Base-by-base conservation (phyloP, 2,329 filamentous ascomycete genomes). In the Rutstroemia sp. region DNA sequence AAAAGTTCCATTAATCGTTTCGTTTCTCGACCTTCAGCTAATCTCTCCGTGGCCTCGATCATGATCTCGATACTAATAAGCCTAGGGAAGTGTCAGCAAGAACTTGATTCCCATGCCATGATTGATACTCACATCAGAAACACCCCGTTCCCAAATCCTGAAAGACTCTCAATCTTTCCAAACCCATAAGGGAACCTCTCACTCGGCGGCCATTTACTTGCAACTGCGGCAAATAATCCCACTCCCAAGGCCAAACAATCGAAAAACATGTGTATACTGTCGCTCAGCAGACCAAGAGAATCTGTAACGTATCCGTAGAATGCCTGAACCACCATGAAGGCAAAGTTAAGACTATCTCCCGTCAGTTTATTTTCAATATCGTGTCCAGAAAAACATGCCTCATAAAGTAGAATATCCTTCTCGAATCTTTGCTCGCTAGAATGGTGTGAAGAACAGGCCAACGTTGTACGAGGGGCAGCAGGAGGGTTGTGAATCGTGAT, bases 191-290 rank as follows among this genome's bases (percentile, higher is more conserved):
- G 94, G 65, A 96, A 97, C 19, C 86, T 80, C 58, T 88, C 79
- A 69, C 87, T 96, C 0, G 91, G 88, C 1, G 92, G 91, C 92
- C 94, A 96, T 72, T 97, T 97, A 73, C 90, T 94, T 77, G 96
- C 90, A 5, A 99, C 91, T 1, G 92, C 87, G 27, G 94, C 94
- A 65, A 92, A 87, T 9, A 99, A 77, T 10, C 94, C 94, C 38
- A 99, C 91, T 1, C 89, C 83, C 27, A 99, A 79, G 19, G 92
- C 94, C 38, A 96, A 85, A 64, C 94, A 99, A 72, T 99, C 94
- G 66, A 99, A 97, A 67, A 99, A 92, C 94, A 99, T 99, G 73
- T 99, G 94, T 61, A 99, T 94, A 67, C 92, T 97, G 72, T 99
- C 94, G 63, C 91, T 96, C 18, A 99, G 81, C n/a, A 99, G 79